Percentiles rank a stretch among this genome's conserved stretches.
These are phyloP conservation scores for Pichia sp. DNA, from an alignment of 1,139 yeast species.

Conservation along the genomic window DNA sequence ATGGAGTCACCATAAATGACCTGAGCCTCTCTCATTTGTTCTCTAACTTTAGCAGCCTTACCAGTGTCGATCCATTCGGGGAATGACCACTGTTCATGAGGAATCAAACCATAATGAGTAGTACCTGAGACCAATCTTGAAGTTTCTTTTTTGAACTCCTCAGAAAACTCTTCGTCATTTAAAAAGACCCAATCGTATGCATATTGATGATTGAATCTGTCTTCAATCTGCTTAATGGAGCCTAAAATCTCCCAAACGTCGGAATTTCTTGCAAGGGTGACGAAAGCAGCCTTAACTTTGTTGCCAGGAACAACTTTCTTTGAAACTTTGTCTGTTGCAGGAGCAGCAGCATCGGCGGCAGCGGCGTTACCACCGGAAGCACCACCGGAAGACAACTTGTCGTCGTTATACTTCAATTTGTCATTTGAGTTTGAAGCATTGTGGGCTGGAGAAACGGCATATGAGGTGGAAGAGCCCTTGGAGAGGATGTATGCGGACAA, in stretches of 20 bases:
- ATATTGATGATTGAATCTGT: slow-evolving; percentile 59
- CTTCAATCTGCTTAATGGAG: slow-evolving; percentile 56
- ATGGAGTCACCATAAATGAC: slow-evolving; percentile 51
- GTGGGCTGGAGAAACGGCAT: slow-evolving; percentile 15
- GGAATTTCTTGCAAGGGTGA: slow-evolving; percentile 49
- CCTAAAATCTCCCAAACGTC: slow-evolving; percentile 44
- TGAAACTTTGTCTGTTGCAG: slow-evolving; percentile 1
- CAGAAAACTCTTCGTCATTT: slow-evolving; percentile 44
- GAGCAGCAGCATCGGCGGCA: background rate
- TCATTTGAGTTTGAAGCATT: slow-evolving; percentile 8
- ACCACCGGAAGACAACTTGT: background rate
- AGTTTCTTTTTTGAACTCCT: slow-evolving; percentile 39
- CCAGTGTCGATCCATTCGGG: slow-evolving; percentile 65
- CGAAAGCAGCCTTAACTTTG: slow-evolving; percentile 55
- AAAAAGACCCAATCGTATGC: slow-evolving; percentile 79
- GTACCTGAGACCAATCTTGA: slow-evolving; percentile 39
- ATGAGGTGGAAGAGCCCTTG: slow-evolving; percentile 46
- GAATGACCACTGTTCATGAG: slow-evolving; percentile 46
- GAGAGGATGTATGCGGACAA: slow-evolving; percentile 56
- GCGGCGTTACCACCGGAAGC: background rate
- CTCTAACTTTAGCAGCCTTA: slow-evolving; percentile 46
- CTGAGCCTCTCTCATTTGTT: slow-evolving; percentile 41
- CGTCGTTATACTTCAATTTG: background rate
- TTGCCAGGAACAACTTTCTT: slow-evolving; percentile 20
- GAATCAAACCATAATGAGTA: slow-evolving; percentile 46